Evolutionary conservation across 306 rosid species (phyloP).

Genomic region (Begonia fuchsioides): DNA sequence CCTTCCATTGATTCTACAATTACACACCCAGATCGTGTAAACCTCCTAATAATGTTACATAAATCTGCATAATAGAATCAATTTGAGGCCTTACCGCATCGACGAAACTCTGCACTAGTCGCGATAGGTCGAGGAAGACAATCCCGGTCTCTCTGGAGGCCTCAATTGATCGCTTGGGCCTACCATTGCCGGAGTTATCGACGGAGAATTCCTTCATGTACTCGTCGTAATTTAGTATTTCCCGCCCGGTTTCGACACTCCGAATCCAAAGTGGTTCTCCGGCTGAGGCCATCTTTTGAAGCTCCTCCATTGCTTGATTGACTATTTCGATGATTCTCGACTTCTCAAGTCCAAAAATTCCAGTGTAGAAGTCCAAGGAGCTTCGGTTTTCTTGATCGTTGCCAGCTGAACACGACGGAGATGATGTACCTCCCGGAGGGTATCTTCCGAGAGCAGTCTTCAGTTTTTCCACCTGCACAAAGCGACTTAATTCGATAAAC

Average conservation of each 20-base stretch:
- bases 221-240: constrained; percentile 80
- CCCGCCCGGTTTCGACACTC: constrained; percentile 79
- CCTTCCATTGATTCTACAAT: constrained; percentile 88
- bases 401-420: constrained; percentile 67
- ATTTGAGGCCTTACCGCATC: constrained; percentile 43
- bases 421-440: constrained; percentile 27
- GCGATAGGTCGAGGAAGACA: constrained; percentile 67
- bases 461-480: constrained; percentile 61
- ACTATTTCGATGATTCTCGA: constrained; percentile 69
- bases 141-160: constrained; percentile 73
- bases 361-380: constrained; percentile 76
- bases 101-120: constrained; percentile 59
- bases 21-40: background rate
- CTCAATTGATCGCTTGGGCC: constrained; percentile 65
- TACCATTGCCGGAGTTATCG: constrained; percentile 17
- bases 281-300: constrained; percentile 53
- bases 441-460: constrained; percentile 39
- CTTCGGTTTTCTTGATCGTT: constrained; percentile 59
- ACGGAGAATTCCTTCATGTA: constrained; percentile 47
- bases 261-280: constrained; percentile 85
- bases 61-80: no score
- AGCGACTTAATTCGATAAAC: no score
- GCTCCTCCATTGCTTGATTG: constrained; percentile 66
- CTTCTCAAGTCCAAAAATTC: constrained; percentile 75
- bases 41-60: no score